Evolutionary conservation across 192 early-diverging fungal genomes (phyloP).

Genomic region (Phycomyces blakesleeanus): DNA sequence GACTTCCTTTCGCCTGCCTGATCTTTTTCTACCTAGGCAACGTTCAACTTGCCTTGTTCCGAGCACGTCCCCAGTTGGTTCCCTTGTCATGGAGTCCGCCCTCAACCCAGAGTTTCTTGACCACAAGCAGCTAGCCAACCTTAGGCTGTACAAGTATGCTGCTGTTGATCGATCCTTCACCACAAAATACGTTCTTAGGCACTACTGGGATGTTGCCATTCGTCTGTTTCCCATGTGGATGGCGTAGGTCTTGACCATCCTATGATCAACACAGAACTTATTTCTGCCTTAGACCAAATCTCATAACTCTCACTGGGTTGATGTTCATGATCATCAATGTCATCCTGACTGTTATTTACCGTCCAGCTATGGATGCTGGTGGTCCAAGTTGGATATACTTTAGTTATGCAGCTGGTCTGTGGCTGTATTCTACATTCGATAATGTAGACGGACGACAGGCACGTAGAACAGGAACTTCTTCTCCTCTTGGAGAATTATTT

Average conservation of each 20-base stretch:
- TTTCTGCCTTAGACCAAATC: slow-evolving; percentile 62
- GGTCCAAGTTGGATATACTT: slow-evolving; percentile 78
- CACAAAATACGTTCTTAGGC: slow-evolving; percentile 69
- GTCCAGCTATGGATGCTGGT: slow-evolving; percentile 62
- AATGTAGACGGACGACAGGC: slow-evolving; percentile 96
- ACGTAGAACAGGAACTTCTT: slow-evolving; percentile 77
- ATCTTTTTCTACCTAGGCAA: background rate
- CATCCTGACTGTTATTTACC: slow-evolving; percentile 58
- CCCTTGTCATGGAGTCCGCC: background rate
- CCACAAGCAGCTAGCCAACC: slow-evolving; percentile 44
- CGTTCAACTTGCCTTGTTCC: background rate
- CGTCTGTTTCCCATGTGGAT: slow-evolving; percentile 82
- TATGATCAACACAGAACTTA: background rate
- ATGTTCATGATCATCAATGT: slow-evolving; percentile 76
- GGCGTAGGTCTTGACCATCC: slow-evolving; percentile 55
- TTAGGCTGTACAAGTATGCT: slow-evolving; percentile 83
- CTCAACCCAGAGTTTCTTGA: slow-evolving; percentile 3
- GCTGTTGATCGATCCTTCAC: slow-evolving; percentile 80
- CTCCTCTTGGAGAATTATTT: slow-evolving; percentile 92
- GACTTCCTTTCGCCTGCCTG: background rate
- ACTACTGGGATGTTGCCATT: slow-evolving; percentile 86
- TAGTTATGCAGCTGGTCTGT: slow-evolving; percentile 72
- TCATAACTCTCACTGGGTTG: slow-evolving; percentile 85
- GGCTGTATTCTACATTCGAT: slow-evolving; percentile 85
- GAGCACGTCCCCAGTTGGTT: no score